Conservation (phyloP, 192 early-diverging fungal species). For the Gamsiella multidivaricata region DNA sequence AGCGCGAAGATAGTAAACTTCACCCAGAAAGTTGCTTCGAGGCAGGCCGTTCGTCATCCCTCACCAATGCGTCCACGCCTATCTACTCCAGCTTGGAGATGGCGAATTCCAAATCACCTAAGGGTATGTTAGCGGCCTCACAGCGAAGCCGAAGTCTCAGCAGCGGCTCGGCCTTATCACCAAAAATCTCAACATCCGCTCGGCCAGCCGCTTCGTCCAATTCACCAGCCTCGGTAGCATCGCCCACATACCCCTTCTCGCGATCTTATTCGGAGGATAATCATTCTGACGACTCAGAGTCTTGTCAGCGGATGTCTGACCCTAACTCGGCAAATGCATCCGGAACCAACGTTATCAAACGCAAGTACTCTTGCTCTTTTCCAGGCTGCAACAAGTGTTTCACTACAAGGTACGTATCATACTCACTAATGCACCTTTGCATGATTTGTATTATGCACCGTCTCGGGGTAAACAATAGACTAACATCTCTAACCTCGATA, state of each 20-base stretch:
- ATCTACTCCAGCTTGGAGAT: conserved; percentile 32
- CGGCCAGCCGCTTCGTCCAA: conserved; percentile 17
- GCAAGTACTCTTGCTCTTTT: conserved; percentile 77
- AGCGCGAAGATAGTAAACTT: neutral
- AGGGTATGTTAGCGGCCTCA: conserved; percentile 1
- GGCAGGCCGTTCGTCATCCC: conserved; percentile 37
- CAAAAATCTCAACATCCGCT: conserved; percentile 6
- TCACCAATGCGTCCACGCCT: conserved; percentile 47
- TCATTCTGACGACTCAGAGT: conserved; percentile 34
- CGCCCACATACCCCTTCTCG: conserved; percentile 26
- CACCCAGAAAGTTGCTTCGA: conserved; percentile 7
- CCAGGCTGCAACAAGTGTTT: conserved; percentile 80
- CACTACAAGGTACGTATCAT: conserved; percentile 72
- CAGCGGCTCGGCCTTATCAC: conserved; percentile 24
- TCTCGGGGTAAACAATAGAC: no score
- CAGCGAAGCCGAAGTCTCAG: conserved; percentile 48
- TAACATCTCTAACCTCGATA: neutral
- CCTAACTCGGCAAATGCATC: conserved; percentile 5
- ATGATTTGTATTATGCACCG: neutral
- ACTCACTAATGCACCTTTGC: neutral
- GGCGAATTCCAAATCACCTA: conserved; percentile 18
- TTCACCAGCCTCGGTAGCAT: conserved; percentile 9
- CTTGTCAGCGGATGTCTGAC: conserved; percentile 36
- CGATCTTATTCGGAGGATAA: conserved; percentile 44
- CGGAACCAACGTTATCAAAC: conserved; percentile 55